Base-by-base conservation (phyloP, 305 asterid species). In the Solanum hybrid region DNA sequence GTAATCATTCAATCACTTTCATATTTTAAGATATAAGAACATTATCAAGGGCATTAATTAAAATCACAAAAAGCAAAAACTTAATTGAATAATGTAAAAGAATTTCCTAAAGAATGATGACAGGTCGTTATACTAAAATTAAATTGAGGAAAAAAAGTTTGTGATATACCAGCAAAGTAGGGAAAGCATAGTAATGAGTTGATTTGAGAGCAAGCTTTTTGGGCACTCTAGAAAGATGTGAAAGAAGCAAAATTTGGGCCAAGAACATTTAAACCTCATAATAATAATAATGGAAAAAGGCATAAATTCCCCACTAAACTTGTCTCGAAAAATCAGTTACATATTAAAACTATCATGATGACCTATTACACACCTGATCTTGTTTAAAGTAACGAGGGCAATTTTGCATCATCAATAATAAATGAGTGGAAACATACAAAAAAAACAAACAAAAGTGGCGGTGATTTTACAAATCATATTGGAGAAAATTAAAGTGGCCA, bases 161-260 rank as follows among this genome's bases (percentile, higher is more conserved):
- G 38, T 72, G 89, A 91, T 41, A 89, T 92, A 93, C 95, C 95
- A 89, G 92, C 86, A 92, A 90, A 91, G 81, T 88, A 91, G 95
- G 97, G 93, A 93, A 94, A 91, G 61, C 92, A 92, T 95, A 94
- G 96, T 91, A 89, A 73, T 94, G 89, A 91, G 68, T 77, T 88
- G 87, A 75, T 57, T 36, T 73, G 79, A 89, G 68, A 73, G 91
- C 83, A 89, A 73, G 26, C 87, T 75, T 88, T 89, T 80, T 75
- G 86, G 90, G 38, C 86, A 79, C 93, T 36, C 92, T 92, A 84
- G 91, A 93, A 94, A 93, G 89, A 90, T 89, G 95, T 93, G 96
- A 92, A 93, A 91, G 93, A 79, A 89, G 76, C 94, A 89, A 90
- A 94, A 92, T 90, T 72, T 87, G 82, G 91, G 93, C 92, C 81